A percentile compares a stretch with the other conserved stretches of the same genome.
These are phyloP conservation scores for Podospora tetraspora DNA, from an alignment of 495 filamentous ascomycete species.

Conservation along the genomic window DNA sequence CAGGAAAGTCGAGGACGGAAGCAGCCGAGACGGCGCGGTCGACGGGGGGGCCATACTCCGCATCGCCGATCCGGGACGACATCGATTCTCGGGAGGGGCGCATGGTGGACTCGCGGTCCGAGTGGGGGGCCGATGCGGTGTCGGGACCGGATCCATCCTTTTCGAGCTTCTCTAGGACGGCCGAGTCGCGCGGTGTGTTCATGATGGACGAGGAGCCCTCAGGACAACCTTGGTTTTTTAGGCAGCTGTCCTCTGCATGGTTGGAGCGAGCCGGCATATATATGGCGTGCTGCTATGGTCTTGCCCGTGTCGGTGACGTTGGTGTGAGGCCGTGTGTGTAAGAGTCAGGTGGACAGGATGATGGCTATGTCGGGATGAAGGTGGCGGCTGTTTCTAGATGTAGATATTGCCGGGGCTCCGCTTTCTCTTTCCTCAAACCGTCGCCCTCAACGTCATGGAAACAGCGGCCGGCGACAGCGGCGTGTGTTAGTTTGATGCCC, in stretches of 20 bases:
- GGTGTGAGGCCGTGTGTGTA: background rate
- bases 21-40: constrained; percentile 12
- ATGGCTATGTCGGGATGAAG: background rate
- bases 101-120: constrained; percentile 2
- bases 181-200: constrained; percentile 8
- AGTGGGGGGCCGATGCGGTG: constrained; percentile 3
- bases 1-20: constrained; percentile 46
- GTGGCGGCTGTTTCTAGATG: background rate
- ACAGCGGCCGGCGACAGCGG: background rate
- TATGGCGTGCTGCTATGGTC: background rate
- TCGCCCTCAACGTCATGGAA: background rate
- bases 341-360: background rate
- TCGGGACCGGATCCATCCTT: constrained; percentile 6
- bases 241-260: constrained; percentile 41
- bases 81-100: background rate
- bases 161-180: constrained; percentile 1
- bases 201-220: constrained; percentile 10
- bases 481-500: background rate
- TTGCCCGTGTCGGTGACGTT: background rate
- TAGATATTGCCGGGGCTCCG: background rate
- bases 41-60: background rate
- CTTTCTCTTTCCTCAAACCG: background rate
- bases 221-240: constrained; percentile 34
- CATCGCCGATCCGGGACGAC: constrained; percentile 5
- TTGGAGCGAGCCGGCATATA: background rate